A percentile compares a stretch with the other conserved stretches of the same genome.
Conservation (phyloP, 2,329 filamentous ascomycete species). For the Colletotrichum endophyticum region DNA sequence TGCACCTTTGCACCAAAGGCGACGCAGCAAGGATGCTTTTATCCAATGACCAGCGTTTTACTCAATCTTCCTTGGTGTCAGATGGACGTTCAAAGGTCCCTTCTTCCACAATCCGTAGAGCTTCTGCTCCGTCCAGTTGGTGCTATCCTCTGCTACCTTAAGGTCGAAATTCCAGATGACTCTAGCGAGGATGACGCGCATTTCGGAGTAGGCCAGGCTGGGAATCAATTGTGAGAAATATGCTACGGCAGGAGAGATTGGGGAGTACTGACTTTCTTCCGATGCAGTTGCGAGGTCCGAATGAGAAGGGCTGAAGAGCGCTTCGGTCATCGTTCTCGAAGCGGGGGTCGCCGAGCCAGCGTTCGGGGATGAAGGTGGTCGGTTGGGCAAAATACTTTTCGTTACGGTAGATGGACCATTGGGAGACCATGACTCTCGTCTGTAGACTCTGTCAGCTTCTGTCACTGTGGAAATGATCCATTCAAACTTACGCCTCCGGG, state of each 20-base stretch:
- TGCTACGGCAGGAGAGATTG: background rate
- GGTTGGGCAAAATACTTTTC: conserved; percentile 46
- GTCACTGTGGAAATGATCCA: too few relatives aligned
- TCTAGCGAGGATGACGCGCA: conserved; percentile 50
- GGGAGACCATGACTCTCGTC: conserved; percentile 42
- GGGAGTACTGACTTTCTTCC: conserved; percentile 46
- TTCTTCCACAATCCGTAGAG: conserved; percentile 7
- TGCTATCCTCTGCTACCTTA: conserved; percentile 35
- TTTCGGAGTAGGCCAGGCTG: conserved; percentile 50
- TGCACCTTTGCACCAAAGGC: background rate
- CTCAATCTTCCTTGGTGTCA: background rate
- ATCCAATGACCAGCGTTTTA: background rate
- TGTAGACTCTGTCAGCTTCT: background rate
- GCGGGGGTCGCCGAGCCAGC: conserved; percentile 34
- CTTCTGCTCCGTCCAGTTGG: conserved; percentile 37
- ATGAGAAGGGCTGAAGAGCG: conserved; percentile 50
- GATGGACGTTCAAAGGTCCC: background rate
- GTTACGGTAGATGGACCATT: conserved; percentile 24
- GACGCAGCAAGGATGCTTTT: background rate
- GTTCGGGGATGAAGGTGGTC: conserved; percentile 46
- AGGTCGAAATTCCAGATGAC: conserved; percentile 53
- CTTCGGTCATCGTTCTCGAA: conserved; percentile 31
- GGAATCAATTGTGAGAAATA: background rate
- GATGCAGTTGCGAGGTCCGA: conserved; percentile 55
- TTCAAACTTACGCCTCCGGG: conserved; percentile 36